A percentile compares a stretch with the other conserved stretches of the same genome.
phyloP scores from a whole-genome alignment of 768 basidiomycete genomes.

The Clathrus columnatus region DNA sequence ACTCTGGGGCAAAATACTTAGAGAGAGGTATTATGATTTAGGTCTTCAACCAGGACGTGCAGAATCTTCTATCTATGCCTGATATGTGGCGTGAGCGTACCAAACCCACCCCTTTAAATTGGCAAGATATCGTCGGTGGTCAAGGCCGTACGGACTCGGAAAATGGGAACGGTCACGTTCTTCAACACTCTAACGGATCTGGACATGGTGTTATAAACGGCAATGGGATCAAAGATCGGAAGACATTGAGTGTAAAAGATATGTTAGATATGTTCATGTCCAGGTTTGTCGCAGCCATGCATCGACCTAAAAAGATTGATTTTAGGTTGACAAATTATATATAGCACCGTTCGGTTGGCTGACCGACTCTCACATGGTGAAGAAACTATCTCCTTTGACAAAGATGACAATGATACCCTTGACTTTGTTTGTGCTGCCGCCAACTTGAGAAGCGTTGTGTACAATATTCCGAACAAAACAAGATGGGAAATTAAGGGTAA shows the following conservation, averaged over 20 bases:
- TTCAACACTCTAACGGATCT: slow-evolving; percentile 20
- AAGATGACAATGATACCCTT: slow-evolving; percentile 94
- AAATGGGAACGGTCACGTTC: slow-evolving; percentile 16
- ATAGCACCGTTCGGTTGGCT: slow-evolving; percentile 74
- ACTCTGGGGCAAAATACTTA: not conserved
- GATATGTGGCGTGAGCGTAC: slow-evolving; percentile 95
- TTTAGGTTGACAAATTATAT: slow-evolving; percentile 4
- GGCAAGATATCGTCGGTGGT: slow-evolving; percentile 51
- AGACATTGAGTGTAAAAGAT: slow-evolving; percentile 65
- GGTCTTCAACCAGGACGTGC: slow-evolving; percentile 86
- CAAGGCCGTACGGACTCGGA: slow-evolving; percentile 16
- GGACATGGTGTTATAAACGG: slow-evolving; percentile 10
- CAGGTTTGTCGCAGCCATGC: slow-evolving; percentile 43
- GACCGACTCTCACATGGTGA: slow-evolving; percentile 49
- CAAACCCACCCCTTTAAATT: slow-evolving; percentile 80
- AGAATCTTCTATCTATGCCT: slow-evolving; percentile 81
- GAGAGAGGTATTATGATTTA: slow-evolving; percentile 22
- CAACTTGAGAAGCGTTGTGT: slow-evolving; percentile 85
- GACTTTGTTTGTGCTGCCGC: slow-evolving; percentile 95
- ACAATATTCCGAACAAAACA: slow-evolving; percentile 82
- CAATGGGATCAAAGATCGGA: slow-evolving; percentile 69
- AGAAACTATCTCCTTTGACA: slow-evolving; percentile 82
- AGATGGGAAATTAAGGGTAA: slow-evolving; percentile 95
- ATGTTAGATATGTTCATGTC: slow-evolving; percentile 76
- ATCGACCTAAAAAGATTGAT: not conserved